Percentiles rank a stretch among this genome's conserved stretches.
Conservation (phyloP, 2,329 filamentous ascomycete genomes). For the Colletotrichum neosansevieriae region DNA sequence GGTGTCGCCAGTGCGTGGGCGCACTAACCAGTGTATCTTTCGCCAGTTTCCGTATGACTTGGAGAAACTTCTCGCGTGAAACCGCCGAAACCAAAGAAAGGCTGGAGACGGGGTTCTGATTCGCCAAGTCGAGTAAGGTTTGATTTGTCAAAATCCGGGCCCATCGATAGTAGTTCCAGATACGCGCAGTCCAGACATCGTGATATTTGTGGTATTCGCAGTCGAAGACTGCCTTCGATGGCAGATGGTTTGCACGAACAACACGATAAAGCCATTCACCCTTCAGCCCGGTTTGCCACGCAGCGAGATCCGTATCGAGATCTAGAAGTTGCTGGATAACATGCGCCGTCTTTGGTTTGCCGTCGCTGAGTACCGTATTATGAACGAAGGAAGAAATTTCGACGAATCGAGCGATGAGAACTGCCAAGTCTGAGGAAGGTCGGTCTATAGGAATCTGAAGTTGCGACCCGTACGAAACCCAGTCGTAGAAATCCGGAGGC, state of each 20-base stretch:
- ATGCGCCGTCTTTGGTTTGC: slow-evolving; percentile 48
- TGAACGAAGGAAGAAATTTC: slow-evolving; percentile 53
- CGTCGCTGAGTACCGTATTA: slow-evolving; percentile 52
- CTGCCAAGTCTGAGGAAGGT: slow-evolving; percentile 56
- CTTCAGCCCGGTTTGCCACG: slow-evolving; percentile 52
- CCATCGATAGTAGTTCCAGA: slow-evolving; percentile 72
- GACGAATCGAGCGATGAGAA: slow-evolving; percentile 55
- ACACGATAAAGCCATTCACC: slow-evolving; percentile 54
- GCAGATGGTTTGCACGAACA: slow-evolving; percentile 48
- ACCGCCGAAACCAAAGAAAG: slow-evolving; percentile 46
- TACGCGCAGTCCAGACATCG: slow-evolving; percentile 64
- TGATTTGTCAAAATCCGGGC: slow-evolving; percentile 66
- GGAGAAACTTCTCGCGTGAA: slow-evolving; percentile 49
- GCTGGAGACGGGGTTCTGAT: slow-evolving; percentile 54
- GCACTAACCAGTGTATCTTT: slow-evolving; percentile 60
- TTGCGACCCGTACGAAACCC: slow-evolving; percentile 53
- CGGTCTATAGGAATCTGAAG: slow-evolving; percentile 52
- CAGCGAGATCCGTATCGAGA: slow-evolving; percentile 54
- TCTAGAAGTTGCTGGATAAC: slow-evolving; percentile 54
- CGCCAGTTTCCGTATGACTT: slow-evolving; percentile 53
- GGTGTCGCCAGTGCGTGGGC: slow-evolving; percentile 65
- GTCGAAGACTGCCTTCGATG: slow-evolving; percentile 60
- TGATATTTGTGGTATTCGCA: slow-evolving; percentile 67
- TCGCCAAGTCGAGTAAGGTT: slow-evolving; percentile 57
- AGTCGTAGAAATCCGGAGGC: slow-evolving; percentile 58